Evolutionary conservation across 495 filamentous ascomycete genomes (phyloP).

Genomic region (Polyplosphaeria fusca): DNA sequence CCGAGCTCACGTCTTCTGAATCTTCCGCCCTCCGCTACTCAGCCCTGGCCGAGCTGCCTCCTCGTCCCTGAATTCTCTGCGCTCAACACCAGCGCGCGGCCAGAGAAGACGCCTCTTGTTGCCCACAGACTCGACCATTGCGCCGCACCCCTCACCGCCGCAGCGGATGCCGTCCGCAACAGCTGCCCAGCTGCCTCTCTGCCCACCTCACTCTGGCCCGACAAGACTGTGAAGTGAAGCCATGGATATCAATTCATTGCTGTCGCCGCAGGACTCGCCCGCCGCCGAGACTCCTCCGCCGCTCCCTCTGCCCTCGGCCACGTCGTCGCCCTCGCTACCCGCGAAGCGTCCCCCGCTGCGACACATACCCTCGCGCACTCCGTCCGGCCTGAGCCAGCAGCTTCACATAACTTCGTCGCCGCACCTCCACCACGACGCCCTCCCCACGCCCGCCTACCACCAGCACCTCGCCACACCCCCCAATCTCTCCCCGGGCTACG

Average conservation of each 20-base stretch:
- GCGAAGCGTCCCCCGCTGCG: constrained; percentile 28
- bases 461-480: constrained; percentile 22
- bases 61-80: too few species aligned
- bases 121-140: too few species aligned
- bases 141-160: background rate
- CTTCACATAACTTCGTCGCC: constrained; percentile 40
- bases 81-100: too few species aligned
- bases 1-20: too few species aligned
- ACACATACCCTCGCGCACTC: constrained; percentile 32
- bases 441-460: constrained; percentile 16
- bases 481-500: constrained; percentile 20
- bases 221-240: background rate
- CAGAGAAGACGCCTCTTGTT: too few species aligned
- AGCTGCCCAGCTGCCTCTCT: background rate
- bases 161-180: constrained; percentile 4
- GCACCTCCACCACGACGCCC: constrained; percentile 17
- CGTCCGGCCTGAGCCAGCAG: constrained; percentile 42
- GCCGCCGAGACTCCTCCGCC: constrained; percentile 43
- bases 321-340: constrained; percentile 23
- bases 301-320: constrained; percentile 38
- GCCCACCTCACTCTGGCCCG: constrained; percentile 10
- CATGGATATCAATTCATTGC: constrained; percentile 70
- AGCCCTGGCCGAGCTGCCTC: too few species aligned
- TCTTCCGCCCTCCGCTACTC: too few species aligned
- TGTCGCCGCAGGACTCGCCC: constrained; percentile 66